Evolutionary conservation across 306 rosid species (phyloP), one percentile per base, ranked within the genome.

Genomic region (Sphenostylis stenocarpa): DNA sequence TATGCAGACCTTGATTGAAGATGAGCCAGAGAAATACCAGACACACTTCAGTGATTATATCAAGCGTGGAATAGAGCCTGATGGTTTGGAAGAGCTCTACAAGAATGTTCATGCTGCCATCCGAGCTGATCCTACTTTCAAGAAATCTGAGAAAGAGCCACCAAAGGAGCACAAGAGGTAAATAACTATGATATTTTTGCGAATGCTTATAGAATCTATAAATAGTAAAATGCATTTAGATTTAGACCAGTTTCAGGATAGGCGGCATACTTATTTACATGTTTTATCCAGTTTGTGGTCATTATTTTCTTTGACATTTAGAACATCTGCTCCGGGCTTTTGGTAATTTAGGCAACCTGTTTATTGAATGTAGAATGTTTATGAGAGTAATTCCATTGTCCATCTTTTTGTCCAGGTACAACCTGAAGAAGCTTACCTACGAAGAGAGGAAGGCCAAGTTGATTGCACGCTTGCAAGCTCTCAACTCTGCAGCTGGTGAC

Each of bases 21-120:
- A 91, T 39, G 97, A 91, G 52, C 97, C 98, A 0, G 97, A 94
- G 79, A 94, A 94, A 45, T 89, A 90, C 48, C 96, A 90, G 71
- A 24, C 90, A 5, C 97, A 91, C 49, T 94, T 91, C 31, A 87
- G 91, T 14, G 91, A 88, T 41, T 94, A 91, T 45, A 81, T 88
- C 62, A 91, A 91, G 85, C 80, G n/a, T 7, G 93, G 90, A 26
- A 55, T 87, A 2, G 95, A 86, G 29, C 52, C 94, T 0, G 98
- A 91, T 39, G 78, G 85, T 16, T 23, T 92, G 3, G 96, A 89
- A 67, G 92, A 41, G 13, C 8, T 91, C 57, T 94, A 89, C 86
- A 92, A 90, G 85, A 91, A 85, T 70, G 97, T 91, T 47, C 97
- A 94, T 78, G 95, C 97, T 1, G 91, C 97, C 41, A 94, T 94